Percentiles rank a stretch among this genome's conserved stretches.
These are phyloP conservation scores for Primulina huaijiensis DNA, from an alignment of 257 asterid genomes.

Conservation along the genomic window DNA sequence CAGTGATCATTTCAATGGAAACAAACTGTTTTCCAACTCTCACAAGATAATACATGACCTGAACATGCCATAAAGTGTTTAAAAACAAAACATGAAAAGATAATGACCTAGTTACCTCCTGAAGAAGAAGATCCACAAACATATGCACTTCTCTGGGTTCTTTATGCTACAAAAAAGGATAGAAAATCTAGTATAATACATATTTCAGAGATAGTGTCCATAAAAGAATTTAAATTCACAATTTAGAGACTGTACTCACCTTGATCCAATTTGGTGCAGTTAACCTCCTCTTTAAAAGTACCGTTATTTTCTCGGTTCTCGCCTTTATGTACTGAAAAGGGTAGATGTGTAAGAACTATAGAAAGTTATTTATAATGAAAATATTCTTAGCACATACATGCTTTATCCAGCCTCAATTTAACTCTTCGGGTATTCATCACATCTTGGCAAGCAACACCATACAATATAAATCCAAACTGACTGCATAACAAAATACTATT, in stretches of 20 bases:
- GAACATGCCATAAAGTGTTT: not conserved
- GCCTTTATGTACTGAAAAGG: constrained; percentile 73
- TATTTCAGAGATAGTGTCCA: constrained; percentile 12
- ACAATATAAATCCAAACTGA: not conserved
- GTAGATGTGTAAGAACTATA: constrained; percentile 26
- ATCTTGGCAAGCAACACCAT: constrained; percentile 19
- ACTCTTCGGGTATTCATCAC: constrained; percentile 13
- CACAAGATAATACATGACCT: constrained; percentile 1
- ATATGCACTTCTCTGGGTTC: constrained; percentile 99
- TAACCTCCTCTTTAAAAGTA: constrained; percentile 80
- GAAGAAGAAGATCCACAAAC: constrained; percentile 91
- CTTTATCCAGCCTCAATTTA: constrained; percentile 13
- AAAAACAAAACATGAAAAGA: constrained; percentile 7
- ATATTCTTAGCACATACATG: constrained; percentile 7
- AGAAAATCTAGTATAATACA: constrained; percentile 10
- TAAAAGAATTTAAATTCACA: constrained; percentile 11
- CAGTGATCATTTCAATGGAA: not conserved
- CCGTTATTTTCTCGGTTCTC: constrained; percentile 80
- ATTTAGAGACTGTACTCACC: constrained; percentile 41
- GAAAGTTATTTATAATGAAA: not conserved
- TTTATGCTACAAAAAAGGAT: constrained; percentile 60
- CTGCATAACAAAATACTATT: not conserved
- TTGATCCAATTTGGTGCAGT: constrained; percentile 94
- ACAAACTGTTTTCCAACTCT: constrained; percentile 1
- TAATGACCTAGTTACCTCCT: constrained; percentile 52